phyloP scores from a whole-genome alignment of 192 early-diverging fungal genomes.

The Oehlia diaphana region DNA sequence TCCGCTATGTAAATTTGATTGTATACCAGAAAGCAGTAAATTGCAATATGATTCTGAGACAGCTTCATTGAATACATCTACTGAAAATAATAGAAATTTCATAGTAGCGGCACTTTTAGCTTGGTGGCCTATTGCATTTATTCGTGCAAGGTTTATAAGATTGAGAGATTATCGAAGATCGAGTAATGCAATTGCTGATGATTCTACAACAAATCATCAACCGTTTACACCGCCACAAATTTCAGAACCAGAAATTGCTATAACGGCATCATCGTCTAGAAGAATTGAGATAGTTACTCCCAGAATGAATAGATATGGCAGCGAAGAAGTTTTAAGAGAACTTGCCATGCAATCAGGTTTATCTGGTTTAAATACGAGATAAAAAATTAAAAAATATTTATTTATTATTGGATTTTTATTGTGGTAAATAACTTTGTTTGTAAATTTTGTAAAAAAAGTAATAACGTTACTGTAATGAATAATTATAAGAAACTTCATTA shows the following conservation, averaged over 20 bases:
- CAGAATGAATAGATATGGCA: background rate
- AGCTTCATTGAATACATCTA: background rate
- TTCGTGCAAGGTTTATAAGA: background rate
- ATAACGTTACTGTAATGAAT: too few relatives aligned
- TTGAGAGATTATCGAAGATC: background rate
- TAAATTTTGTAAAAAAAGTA: too few relatives aligned
- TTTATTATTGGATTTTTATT: too few relatives aligned
- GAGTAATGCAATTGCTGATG: background rate
- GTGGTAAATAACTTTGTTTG: too few relatives aligned
- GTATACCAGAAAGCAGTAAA: background rate
- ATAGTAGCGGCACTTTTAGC: background rate
- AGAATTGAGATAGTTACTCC: background rate
- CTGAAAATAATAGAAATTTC: background rate
- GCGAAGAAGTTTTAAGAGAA: background rate
- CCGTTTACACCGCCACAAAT: background rate
- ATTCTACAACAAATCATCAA: background rate
- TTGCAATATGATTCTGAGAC: background rate
- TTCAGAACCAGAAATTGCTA: background rate
- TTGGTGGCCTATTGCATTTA: background rate
- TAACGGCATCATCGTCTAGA: background rate
- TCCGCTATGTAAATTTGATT: slow-evolving; percentile 37
- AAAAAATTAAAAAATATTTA: background rate
- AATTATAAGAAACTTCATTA: too few relatives aligned
- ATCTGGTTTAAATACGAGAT: background rate
- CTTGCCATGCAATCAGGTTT: background rate